Percentiles rank a stretch among this genome's conserved stretches.
Evolutionary conservation across 2,329 filamentous ascomycete species (phyloP).

Genomic region (Metarhizium album): DNA sequence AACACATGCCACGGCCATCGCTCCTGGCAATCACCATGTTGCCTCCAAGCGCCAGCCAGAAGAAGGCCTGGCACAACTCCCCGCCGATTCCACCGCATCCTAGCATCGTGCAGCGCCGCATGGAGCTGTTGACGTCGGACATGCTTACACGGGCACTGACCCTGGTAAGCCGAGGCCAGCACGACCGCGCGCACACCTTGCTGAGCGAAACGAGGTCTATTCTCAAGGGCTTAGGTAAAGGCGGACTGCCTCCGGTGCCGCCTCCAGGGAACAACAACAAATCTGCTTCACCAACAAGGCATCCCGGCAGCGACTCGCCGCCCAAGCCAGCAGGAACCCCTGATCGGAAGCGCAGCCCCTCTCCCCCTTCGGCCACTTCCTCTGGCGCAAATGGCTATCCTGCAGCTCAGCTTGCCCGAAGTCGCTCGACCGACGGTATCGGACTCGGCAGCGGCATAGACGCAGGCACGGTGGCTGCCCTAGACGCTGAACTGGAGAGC

Average conservation of each 20-base stretch:
- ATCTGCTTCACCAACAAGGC: constrained; percentile 39
- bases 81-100: constrained; percentile 92
- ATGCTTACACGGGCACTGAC: constrained; percentile 92
- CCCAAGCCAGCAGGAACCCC: constrained; percentile 35
- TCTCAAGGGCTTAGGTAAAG: constrained; percentile 90
- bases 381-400: constrained; percentile 29
- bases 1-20: constrained; percentile 80
- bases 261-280: constrained; percentile 34
- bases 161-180: constrained; percentile 80
- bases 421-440: constrained; percentile 47
- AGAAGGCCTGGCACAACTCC: constrained; percentile 53
- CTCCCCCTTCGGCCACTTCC: constrained; percentile 37
- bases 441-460: constrained; percentile 69
- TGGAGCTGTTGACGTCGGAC: constrained; percentile 95
- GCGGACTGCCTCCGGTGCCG: constrained; percentile 81
- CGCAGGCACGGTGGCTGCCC: constrained; percentile 64
- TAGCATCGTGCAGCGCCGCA: constrained; percentile 86
- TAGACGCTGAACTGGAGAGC: constrained; percentile 83
- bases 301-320: constrained; percentile 31
- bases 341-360: constrained; percentile 45
- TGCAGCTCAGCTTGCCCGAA: constrained; percentile 33
- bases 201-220: constrained; percentile 91
- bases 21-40: constrained; percentile 93
- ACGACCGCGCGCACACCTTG: constrained; percentile 86
- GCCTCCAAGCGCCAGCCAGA: constrained; percentile 52